Percentiles rank a stretch among this genome's conserved stretches.
phyloP scores from a whole-genome alignment of 169 alveolate species.

The Amoebophrya sp. region DNA sequence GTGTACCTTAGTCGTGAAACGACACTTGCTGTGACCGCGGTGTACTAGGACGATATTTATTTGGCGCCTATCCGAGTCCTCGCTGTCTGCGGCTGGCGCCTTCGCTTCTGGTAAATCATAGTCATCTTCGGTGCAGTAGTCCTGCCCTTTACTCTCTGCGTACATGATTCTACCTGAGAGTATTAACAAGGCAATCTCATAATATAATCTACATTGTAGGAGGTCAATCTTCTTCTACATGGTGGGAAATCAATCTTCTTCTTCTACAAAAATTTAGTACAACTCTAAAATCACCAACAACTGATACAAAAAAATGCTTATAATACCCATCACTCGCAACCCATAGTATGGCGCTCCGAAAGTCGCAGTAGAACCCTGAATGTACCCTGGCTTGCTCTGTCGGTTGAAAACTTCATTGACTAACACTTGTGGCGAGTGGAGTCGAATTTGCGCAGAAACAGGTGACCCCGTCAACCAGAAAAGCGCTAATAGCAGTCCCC shows the following conservation, averaged over 20 bases:
- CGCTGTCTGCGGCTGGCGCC: not conserved
- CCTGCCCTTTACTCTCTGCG: not conserved
- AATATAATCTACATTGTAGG: no score
- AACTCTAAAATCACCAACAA: not conserved
- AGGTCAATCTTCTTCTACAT: no score
- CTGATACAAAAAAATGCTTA: not conserved
- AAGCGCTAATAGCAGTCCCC: no score
- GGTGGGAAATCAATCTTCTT: no score
- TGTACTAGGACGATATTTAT: not conserved
- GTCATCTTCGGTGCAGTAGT: slow-evolving; percentile 15
- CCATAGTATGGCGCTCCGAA: slow-evolving; percentile 3
- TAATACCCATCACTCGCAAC: not conserved
- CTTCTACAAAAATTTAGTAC: no score
- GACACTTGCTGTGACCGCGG: not conserved
- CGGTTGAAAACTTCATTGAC: not conserved
- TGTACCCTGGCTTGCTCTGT: slow-evolving; percentile 2
- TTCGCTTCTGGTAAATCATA: not conserved
- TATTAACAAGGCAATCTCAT: no score
- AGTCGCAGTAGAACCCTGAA: not conserved
- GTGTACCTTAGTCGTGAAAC: slow-evolving; percentile 7
- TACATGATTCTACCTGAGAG: not conserved
- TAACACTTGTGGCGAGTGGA: not conserved
- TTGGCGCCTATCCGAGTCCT: not conserved
- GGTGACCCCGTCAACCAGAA: no score
- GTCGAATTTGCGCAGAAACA: not conserved